A percentile compares a stretch with the other conserved stretches of the same genome.
phyloP scores from a whole-genome alignment of 139 green algal species.

The Picochlorum sp. region DNA sequence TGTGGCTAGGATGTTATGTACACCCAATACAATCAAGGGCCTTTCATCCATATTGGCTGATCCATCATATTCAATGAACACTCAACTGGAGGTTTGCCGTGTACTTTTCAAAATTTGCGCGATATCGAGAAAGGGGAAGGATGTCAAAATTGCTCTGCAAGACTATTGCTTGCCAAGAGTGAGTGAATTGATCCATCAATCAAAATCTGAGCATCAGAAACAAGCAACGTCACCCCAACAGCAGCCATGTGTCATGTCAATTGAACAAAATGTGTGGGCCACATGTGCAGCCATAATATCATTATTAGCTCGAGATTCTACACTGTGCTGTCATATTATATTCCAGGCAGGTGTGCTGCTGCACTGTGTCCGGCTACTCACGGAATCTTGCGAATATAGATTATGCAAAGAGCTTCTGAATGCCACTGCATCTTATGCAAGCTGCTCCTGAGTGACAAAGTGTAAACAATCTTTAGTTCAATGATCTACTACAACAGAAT shows the following conservation, averaged over 20 bases:
- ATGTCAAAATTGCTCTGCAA: constrained; percentile 1
- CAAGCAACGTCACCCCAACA: background rate
- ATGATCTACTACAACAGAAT: too few relatives aligned
- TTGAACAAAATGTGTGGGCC: background rate
- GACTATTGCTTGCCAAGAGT: constrained; percentile 1
- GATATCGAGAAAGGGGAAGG: background rate
- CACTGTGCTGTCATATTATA: constrained; percentile 8
- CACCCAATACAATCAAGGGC: constrained; percentile 9
- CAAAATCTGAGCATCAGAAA: background rate
- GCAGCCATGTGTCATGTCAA: background rate
- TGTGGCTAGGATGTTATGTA: background rate
- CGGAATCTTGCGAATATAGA: background rate
- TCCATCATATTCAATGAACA: background rate
- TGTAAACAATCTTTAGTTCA: background rate
- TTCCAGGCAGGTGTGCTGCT: constrained; percentile 7
- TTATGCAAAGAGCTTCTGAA: background rate
- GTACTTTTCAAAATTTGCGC: background rate
- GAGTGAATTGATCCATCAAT: constrained; percentile 7
- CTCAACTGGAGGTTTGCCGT: background rate
- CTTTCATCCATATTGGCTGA: constrained; percentile 18
- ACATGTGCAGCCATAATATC: constrained; percentile 3
- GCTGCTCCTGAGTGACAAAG: background rate
- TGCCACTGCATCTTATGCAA: constrained; percentile 1
- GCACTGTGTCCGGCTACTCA: background rate
- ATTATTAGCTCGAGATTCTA: background rate